Evolutionary conservation across 768 basidiomycete species (phyloP), one percentile per base, ranked within the genome.

Genomic region (Auriculariales sp.): DNA sequence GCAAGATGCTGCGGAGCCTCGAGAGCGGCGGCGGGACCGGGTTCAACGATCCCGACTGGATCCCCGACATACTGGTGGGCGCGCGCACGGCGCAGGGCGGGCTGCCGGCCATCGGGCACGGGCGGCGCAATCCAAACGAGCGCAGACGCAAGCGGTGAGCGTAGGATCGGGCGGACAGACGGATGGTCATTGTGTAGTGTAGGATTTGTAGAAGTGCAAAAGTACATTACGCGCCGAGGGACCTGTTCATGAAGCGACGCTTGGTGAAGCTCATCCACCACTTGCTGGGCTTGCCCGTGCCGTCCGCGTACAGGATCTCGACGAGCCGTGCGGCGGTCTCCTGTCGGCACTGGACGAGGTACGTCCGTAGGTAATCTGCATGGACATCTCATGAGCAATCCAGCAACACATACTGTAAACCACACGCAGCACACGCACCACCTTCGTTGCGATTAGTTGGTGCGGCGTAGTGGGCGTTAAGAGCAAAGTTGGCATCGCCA

Each of bases 211-310:
- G 39, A 9, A 44, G 22, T 24, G 10, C 12, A 11, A 7, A 25
- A 10, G 5, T 10, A 9, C 7, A 12, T 19, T 71, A 84, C 60
- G 75, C 74, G 52, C 79, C 81, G 62, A 90, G 64, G 64, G 86
- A 89, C 62, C 88, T 81, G 68, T 89, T 88, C 88, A 91, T 91
- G 77, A 91, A 91, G 24, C 88, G 78, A 61, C 93, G 77, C 77
- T 95, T 97, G 66, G 93, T 91, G 79, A 98, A 99, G 19, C 88
- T 86, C 90, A 97, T 94, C 95, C 95, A 99, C 95, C 95, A 99
- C 66, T 99, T 99, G 73, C 86, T 95, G 4, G 95, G 93, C 63
- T 88, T 93, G 51, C 83, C 83, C 3, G 86, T 83, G 4, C 92
- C 92, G 62, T 94, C 90, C 32, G 82, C 88, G 63, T 99, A 99